Conservation (phyloP, 1,139 yeast species). For the Suhomyces atakaporum region DNA sequence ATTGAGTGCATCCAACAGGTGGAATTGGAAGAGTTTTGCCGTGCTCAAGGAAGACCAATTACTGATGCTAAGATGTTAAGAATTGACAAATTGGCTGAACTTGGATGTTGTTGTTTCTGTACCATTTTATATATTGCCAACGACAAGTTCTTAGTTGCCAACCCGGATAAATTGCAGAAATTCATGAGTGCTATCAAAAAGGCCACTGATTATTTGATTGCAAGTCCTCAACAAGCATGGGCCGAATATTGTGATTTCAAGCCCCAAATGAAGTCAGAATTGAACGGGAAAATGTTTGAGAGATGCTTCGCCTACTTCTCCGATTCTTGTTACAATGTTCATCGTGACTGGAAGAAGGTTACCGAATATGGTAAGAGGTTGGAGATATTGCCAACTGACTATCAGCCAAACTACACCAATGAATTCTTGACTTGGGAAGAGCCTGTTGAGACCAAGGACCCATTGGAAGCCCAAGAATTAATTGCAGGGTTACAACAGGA, state of each 20-base stretch:
- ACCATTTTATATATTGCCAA: constrained; percentile 57
- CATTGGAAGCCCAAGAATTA: constrained; percentile 46
- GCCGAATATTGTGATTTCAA: constrained; percentile 49
- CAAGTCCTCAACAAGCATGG: constrained; percentile 49
- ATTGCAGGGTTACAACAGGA: constrained; percentile 50
- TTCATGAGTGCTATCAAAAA: constrained; percentile 51
- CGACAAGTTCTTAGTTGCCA: constrained; percentile 49
- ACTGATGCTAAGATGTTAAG: constrained; percentile 57
- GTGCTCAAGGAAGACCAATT: constrained; percentile 44
- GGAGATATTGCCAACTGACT: constrained; percentile 52
- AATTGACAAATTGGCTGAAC: constrained; percentile 57
- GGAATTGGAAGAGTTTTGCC: constrained; percentile 54
- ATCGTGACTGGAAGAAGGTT: constrained; percentile 59
- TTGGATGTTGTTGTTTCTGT: constrained; percentile 64
- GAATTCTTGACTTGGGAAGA: constrained; percentile 53
- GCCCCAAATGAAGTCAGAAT: constrained; percentile 45
- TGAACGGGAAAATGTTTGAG: constrained; percentile 50
- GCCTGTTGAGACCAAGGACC: constrained; percentile 50
- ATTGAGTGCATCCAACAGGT: constrained; percentile 62
- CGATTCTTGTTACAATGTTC: constrained; percentile 53
- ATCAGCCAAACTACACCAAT: constrained; percentile 52
- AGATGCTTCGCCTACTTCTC: constrained; percentile 59
- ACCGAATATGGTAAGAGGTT: constrained; percentile 57
- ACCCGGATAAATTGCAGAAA: constrained; percentile 49
- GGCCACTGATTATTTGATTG: constrained; percentile 51